Percentiles rank a stretch among this genome's conserved stretches.
Conservation (phyloP, 257 asterid species). For the Gentiana straminea region DNA sequence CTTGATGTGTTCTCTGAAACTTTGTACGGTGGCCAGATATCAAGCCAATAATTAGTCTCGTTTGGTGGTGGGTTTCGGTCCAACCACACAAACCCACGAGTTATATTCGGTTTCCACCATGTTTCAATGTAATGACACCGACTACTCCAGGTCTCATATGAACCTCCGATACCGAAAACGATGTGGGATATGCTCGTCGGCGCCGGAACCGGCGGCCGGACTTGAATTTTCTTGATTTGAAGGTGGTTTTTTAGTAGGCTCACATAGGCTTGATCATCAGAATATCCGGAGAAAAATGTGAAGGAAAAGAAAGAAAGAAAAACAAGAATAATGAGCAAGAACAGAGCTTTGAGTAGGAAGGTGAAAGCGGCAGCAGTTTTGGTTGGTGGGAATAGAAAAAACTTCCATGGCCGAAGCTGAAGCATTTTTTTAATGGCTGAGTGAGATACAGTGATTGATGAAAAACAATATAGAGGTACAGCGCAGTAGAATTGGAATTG, state of each 20-base stretch:
- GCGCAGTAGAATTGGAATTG: too few species aligned
- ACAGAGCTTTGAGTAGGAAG: constrained; percentile 30
- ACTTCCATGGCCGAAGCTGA: constrained; percentile 20
- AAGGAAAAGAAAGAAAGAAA: constrained; percentile 28
- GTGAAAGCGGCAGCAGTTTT: constrained; percentile 14
- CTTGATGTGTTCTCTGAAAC: constrained; percentile 43
- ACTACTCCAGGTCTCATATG: constrained; percentile 53
- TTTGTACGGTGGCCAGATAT: constrained; percentile 36
- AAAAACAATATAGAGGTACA: too few species aligned
- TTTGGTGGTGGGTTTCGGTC: constrained; percentile 27
- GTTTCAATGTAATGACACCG: constrained; percentile 60
- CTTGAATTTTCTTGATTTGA: not conserved
- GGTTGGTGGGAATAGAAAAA: constrained; percentile 1
- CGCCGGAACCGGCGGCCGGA: not conserved
- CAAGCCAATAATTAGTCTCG: constrained; percentile 24
- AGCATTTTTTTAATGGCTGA: not conserved
- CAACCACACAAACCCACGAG: constrained; percentile 80
- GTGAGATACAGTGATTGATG: too few species aligned
- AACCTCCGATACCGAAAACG: constrained; percentile 78
- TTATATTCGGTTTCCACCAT: constrained; percentile 72
- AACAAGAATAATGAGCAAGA: constrained; percentile 26
- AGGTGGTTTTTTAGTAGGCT: not conserved
- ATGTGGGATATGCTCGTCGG: constrained; percentile 50
- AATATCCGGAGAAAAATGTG: constrained; percentile 27
- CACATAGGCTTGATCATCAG: not conserved